Evolutionary conservation across 495 filamentous ascomycete species (phyloP), one percentile per base, ranked within the genome.

Genomic region (Cryomyces antarcticus): DNA sequence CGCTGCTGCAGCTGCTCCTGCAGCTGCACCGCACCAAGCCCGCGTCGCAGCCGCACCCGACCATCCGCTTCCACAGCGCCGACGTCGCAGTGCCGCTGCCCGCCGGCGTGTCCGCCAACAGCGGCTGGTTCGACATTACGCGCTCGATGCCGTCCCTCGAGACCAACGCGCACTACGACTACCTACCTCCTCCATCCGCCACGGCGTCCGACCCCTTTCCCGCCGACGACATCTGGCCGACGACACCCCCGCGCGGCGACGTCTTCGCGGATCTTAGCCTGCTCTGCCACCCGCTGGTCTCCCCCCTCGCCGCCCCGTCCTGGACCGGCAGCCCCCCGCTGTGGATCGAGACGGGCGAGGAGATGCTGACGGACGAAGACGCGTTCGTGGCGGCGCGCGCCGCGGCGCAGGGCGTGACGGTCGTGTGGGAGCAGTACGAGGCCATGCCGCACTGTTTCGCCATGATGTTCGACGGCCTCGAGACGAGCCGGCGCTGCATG

Each of bases 371-470:
- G 1, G 85, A 94, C 56, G 82, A 89, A 52, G 71, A 65, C 41
- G 62, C 68, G 37, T 68, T 75, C 33, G 44, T 82, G 5, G 80
- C 78, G 9, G 59, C 67, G 6, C 66, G 68, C 31, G 62, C 82
- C 3, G 64, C 69, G 29, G 49, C 53, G 5, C 73, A 77, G 5
- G 77, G 78, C 9, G 80, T 80, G 0, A 49, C 57, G 1, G 72
- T 93, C 5, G 61, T 72, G 30, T 78, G 74, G 34, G 75, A 86
- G 52, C 69, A 83, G 57, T 93, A 75, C 50, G 81, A 88, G 57
- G 78, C 75, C 1, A 92, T 93, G 83, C 86, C 87, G 37, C 88
- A 96, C 54, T 82, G 78, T 46, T 93, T 92, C 55, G 75, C 67
- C 0, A 50, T 77, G 47, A 39, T 92, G 0, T 59, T 93, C 5